Base-by-base conservation (phyloP, 768 basidiomycete species). In the Kondoa subrosea region DNA sequence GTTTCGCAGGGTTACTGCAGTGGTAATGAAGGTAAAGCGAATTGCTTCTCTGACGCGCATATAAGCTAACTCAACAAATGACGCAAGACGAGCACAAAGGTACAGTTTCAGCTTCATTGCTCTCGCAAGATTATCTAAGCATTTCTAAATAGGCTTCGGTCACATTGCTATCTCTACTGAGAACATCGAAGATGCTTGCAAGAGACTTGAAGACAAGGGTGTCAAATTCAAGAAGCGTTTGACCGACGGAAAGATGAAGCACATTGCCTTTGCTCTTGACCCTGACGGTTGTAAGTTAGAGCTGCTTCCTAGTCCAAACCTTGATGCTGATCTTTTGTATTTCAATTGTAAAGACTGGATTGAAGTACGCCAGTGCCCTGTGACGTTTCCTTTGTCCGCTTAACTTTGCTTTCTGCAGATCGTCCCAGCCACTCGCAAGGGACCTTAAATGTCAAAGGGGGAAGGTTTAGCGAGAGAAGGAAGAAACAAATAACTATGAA, bases 81-180 rank as follows among this genome's bases (percentile, higher is more conserved):
- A 21, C 29, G 1, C 12, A 27, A n/a, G 16, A n/a, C 40, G 40
- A 50, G 40, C 40, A 50, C 40, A 50, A 50, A 50, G 40, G 40
- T 50, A 30, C 50, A 17, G 17, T 40, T 27, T 2, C 1, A 30
- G n/a, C 62, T 31, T 57, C 61, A 31, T 27, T 34, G 34, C 2
- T 4, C 57, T 8, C 27, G 29, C 32, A 3, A n/a, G 34, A 34
- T 56, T 25, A 66, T 34, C 17, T 66, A 57, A n/a, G n/a, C n/a
- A 58, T 16, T 32, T n/a, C 1, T 17, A 31, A 15, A 16, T 26
- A 67, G 66, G 85, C 3, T 92, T 91, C 74, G 90, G 91, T 0
- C 92, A 95, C 77, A 89, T 92, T 73, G 88, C 87, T 68, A 84
- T 95, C 75, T 81, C 85, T 2, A 88, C 91, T 34, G 86, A 87